Base-by-base conservation (phyloP, 768 basidiomycete species). In the Suillus paluster region DNA sequence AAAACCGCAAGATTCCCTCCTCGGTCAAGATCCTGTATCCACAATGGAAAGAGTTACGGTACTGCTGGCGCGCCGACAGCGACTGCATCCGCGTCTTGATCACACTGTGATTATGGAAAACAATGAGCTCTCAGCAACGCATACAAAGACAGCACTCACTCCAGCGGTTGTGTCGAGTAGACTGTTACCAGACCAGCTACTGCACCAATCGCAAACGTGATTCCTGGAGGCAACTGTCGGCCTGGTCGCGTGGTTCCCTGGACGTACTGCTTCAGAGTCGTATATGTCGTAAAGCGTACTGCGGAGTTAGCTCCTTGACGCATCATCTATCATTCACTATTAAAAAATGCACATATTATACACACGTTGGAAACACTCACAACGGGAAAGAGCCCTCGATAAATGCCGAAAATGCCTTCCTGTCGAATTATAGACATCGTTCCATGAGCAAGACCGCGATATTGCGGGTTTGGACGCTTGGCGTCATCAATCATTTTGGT, bases 41-140 rank as follows among this genome's bases (percentile, higher is more conserved):
- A 68, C 97, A 99, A 68, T 99, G 95, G 79, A 98, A 92, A 3
- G 95, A 89, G 70, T 99, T 98, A 41, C 89, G 86, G 73, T 99
- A 99, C 63, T 95, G 89, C 25, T 81, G 77, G 11, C 85, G 81
- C 1, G 97, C 97, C 60, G 86, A 84, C 11, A 99, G 82, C 6
- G 94, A 89, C 75, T 99, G 97, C 97, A 99, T 99, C 27, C 97
- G 87, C 12, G 97, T 99, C 78, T 99, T 99, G 77, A 99, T 86
- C 34, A 98, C 95, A 71, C 95, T 97, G 66, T 15, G 49, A 63
- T 61, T 38, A 17, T 25, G 34, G 64, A 36, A 65, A 38, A 45
- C 30, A 3, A 34, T 38, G 21, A 25, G 36, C 14, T 17, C 14
- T 49, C n/a, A 10, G 14, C 38, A 39, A 7, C 36, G 42, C 14